These are phyloP conservation scores for Amylostereum chailletii DNA, from an alignment of 1,284 basidiomycete species.

Conservation along the genomic window DNA sequence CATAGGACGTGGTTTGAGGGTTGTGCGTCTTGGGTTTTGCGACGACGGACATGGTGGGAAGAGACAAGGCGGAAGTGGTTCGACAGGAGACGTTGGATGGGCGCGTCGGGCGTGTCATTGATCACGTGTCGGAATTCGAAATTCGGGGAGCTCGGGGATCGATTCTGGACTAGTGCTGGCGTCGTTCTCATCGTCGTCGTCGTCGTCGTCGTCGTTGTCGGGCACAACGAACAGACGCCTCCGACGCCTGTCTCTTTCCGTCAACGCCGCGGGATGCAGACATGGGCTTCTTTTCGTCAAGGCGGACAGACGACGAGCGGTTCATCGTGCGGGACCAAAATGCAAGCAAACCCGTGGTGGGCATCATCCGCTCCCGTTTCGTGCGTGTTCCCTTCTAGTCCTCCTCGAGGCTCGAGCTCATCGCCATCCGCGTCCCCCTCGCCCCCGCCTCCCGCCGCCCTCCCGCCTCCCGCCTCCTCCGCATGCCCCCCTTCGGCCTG, in stretches of 20 bases:
- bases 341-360: constrained; percentile 41
- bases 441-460: constrained; percentile 12
- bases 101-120: no score
- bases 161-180: no score
- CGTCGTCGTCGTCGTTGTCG: no score
- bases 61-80: neutral
- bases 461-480: constrained; percentile 5
- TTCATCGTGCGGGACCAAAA: constrained; percentile 15
- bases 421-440: constrained; percentile 1
- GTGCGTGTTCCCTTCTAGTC: constrained; percentile 32
- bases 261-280: constrained; percentile 2
- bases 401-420: no score
- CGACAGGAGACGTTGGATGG: no score
- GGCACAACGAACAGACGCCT: no score
- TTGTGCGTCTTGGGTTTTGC: constrained; percentile 33
- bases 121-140: no score
- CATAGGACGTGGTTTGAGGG: constrained; percentile 62
- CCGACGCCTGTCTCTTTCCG: no score
- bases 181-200: no score
- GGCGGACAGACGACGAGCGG: constrained; percentile 21
- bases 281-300: constrained; percentile 36
- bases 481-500: neutral
- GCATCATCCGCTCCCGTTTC: constrained; percentile 66
- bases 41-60: constrained; percentile 16
- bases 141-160: no score